Percentiles rank a stretch among this genome's conserved stretches.
Conservation (phyloP, 768 basidiomycete species). For the Glaciozyma antarctica region DNA sequence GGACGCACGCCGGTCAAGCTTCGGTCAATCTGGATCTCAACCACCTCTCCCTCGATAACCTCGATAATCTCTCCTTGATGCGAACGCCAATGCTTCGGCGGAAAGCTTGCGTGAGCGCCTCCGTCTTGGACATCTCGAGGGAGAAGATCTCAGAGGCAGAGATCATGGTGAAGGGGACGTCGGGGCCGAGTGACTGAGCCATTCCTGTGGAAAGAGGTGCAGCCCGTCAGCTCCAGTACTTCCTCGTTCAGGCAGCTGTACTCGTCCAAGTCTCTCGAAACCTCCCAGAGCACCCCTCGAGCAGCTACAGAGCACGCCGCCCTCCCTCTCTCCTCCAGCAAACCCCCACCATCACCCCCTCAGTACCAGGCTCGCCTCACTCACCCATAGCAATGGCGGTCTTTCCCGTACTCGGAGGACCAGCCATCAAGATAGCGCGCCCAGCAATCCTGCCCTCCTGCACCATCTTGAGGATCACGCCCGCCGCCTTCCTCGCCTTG, state of each 20-base stretch:
- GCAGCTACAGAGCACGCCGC: too few species aligned
- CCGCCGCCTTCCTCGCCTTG: conserved; percentile 92
- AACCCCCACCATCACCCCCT: too few species aligned
- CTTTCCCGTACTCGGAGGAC: conserved; percentile 93
- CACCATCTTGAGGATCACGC: conserved; percentile 96
- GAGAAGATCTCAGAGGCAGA: conserved; percentile 97
- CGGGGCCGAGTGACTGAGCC: conserved; percentile 86
- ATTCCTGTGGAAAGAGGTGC: conserved; percentile 53
- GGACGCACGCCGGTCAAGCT: conserved; percentile 79
- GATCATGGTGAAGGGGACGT: conserved; percentile 97
- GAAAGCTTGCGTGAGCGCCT: conserved; percentile 93
- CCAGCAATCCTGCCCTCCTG: conserved; percentile 93
- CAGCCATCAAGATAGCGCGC: conserved; percentile 91
- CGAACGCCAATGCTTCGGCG: conserved; percentile 91
- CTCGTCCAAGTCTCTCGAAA: background rate
- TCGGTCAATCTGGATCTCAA: conserved; percentile 96
- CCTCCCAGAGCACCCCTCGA: too few species aligned
- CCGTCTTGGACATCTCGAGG: conserved; percentile 95
- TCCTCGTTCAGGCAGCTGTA: background rate
- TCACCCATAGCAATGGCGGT: conserved; percentile 93
- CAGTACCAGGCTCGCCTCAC: conserved; percentile 33
- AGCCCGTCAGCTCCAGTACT: background rate
- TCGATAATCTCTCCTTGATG: conserved; percentile 97
- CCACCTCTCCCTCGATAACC: conserved; percentile 93
- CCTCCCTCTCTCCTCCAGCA: too few species aligned